Conservation (phyloP, 192 early-diverging fungal species). For the Podila epigama region DNA sequence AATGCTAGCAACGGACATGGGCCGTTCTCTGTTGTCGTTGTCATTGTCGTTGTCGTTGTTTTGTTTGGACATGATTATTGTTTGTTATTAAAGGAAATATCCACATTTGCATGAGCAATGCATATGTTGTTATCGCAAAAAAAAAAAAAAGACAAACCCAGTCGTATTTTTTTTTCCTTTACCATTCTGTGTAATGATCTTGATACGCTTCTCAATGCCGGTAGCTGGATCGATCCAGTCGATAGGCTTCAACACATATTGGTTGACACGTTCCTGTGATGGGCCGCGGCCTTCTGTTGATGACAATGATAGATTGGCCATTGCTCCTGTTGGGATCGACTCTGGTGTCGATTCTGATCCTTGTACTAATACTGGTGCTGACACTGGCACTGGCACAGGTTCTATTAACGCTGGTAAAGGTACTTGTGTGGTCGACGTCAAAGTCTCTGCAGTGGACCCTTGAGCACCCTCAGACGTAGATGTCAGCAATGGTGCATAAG, state of each 20-base stretch:
- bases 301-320: background rate
- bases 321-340: background rate
- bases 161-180: background rate
- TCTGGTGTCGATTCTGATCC: background rate
- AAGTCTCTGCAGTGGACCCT: too few species aligned
- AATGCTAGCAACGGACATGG: conserved; percentile 91
- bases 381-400: too few species aligned
- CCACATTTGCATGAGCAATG: too few species aligned
- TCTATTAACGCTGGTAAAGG: too few species aligned
- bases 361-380: background rate
- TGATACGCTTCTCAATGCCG: conserved; percentile 55
- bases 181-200: conserved; percentile 90
- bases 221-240: conserved; percentile 65
- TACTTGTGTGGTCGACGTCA: too few species aligned
- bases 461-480: too few species aligned
- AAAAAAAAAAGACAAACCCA: background rate
- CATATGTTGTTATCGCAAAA: background rate
- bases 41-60: too few species aligned
- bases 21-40: conserved; percentile 91
- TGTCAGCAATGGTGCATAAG: too few species aligned
- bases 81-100: too few species aligned
- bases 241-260: conserved; percentile 81
- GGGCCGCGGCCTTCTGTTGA: too few species aligned
- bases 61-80: too few species aligned
- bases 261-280: conserved; percentile 15